Percentiles rank a stretch among this genome's conserved stretches.
These are phyloP conservation scores for Gentiana straminea DNA, from an alignment of 257 asterid genomes.

Conservation along the genomic window DNA sequence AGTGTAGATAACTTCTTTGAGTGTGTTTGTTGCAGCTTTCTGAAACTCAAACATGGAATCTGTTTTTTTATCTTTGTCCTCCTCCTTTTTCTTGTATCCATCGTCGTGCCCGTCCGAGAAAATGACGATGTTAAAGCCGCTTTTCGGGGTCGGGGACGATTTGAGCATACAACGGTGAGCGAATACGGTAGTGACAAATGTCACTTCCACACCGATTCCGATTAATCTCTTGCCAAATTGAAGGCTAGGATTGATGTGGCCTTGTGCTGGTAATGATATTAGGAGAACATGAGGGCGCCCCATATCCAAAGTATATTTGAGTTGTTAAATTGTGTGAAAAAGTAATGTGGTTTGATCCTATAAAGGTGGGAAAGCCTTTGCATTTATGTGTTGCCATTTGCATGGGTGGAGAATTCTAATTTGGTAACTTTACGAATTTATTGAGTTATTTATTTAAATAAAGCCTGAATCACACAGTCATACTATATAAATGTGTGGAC, in stretches of 20 bases:
- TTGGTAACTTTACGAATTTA: no score
- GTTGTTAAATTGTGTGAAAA: no score
- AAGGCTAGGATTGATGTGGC: slow-evolving; percentile 67
- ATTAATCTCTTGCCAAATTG: slow-evolving; percentile 40
- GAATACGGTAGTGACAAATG: slow-evolving; percentile 32
- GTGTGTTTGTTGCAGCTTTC: no score
- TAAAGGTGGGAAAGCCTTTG: no score
- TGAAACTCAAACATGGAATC: no score
- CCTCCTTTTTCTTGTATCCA: slow-evolving; percentile 14
- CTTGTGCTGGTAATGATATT: slow-evolving; percentile 43
- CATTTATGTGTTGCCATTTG: no score
- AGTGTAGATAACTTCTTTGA: neutral
- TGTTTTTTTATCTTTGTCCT: slow-evolving; percentile 2
- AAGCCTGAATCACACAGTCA: no score
- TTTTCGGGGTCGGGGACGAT: slow-evolving; percentile 1
- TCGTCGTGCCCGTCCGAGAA: slow-evolving; percentile 54
- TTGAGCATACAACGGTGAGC: slow-evolving; percentile 29
- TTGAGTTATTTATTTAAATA: no score
- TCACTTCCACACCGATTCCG: slow-evolving; percentile 36
- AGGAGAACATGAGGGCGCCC: slow-evolving; percentile 15
- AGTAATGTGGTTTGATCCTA: no score
- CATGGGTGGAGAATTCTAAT: no score
- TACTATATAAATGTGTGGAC: no score
- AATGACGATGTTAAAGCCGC: slow-evolving; percentile 27
- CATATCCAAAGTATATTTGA: no score